phyloP scores from a whole-genome alignment of 306 rosid species.

The Dicorynia guianensis region DNA sequence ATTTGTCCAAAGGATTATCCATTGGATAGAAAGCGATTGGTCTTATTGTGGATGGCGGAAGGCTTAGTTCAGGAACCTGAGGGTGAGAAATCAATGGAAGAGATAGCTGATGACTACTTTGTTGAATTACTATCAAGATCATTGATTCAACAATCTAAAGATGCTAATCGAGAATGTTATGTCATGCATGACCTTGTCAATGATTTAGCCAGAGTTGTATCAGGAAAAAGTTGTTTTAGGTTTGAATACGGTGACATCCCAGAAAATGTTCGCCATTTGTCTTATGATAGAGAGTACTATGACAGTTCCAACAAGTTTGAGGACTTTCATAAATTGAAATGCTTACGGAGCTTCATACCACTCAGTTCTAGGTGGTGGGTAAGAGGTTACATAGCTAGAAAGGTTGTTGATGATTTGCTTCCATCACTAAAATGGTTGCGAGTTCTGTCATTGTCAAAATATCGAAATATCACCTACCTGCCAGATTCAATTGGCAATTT shows the following conservation, averaged over 20 bases:
- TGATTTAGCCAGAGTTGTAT: constrained; percentile 46
- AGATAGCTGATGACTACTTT: constrained; percentile 43
- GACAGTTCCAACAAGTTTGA: constrained; percentile 41
- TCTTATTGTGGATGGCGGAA: constrained; percentile 59
- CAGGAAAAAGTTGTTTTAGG: constrained; percentile 16
- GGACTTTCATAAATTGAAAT: neutral
- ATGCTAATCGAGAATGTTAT: neutral
- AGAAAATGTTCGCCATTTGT: constrained; percentile 36
- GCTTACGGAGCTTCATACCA: constrained; percentile 33
- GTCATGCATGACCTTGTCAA: constrained; percentile 49
- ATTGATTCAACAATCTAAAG: constrained; percentile 39
- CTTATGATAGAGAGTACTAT: constrained; percentile 17
- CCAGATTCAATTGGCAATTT: constrained; percentile 14
- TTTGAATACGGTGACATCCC: neutral
- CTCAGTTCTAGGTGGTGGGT: neutral
- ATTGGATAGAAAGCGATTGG: constrained; percentile 30
- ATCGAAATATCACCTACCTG: constrained; percentile 4
- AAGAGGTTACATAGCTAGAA: neutral
- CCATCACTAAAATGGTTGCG: constrained; percentile 18
- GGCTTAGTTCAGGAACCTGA: constrained; percentile 21
- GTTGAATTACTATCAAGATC: constrained; percentile 43
- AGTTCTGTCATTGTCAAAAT: constrained; percentile 20
- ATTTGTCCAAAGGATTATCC: constrained; percentile 38
- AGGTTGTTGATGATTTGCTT: neutral
- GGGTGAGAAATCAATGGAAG: constrained; percentile 8